These are phyloP conservation scores for Penicillium cinerascens DNA, from an alignment of 495 filamentous ascomycete species.

Conservation along the genomic window DNA sequence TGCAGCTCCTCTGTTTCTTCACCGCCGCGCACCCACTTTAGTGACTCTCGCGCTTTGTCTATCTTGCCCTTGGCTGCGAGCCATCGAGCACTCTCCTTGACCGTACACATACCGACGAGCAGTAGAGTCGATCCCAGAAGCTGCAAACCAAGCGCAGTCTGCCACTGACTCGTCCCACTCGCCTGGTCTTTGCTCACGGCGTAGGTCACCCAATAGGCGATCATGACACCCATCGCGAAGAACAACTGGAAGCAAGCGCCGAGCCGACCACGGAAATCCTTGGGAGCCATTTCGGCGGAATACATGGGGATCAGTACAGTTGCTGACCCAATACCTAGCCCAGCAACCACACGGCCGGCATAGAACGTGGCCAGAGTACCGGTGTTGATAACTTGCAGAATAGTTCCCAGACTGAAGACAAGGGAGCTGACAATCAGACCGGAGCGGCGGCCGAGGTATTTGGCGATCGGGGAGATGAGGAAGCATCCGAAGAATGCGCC, in stretches of 20 bases:
- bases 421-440: slow-evolving; percentile 39
- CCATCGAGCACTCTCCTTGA: slow-evolving; percentile 50
- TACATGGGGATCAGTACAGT: slow-evolving; percentile 54
- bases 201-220: slow-evolving; percentile 50
- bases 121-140: slow-evolving; percentile 43
- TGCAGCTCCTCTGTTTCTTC: slow-evolving; percentile 39
- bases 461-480: slow-evolving; percentile 43
- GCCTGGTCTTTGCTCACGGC: slow-evolving; percentile 37
- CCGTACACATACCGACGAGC: slow-evolving; percentile 41
- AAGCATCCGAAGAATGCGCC: slow-evolving; percentile 47
- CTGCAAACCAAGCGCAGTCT: slow-evolving; percentile 50
- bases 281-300: slow-evolving; percentile 51
- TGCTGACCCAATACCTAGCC: slow-evolving; percentile 53
- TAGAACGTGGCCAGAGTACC: slow-evolving; percentile 44
- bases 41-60: slow-evolving; percentile 14
- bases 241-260: slow-evolving; percentile 49
- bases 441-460: slow-evolving; percentile 37
- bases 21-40: slow-evolving; percentile 18
- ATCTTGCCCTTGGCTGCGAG: slow-evolving; percentile 41
- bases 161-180: slow-evolving; percentile 43
- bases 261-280: slow-evolving; percentile 49
- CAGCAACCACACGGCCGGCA: slow-evolving; percentile 47
- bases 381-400: slow-evolving; percentile 42
- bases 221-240: slow-evolving; percentile 47
- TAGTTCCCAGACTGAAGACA: slow-evolving; percentile 42